These are phyloP conservation scores for Rhizopogon roseolus DNA, from an alignment of 768 basidiomycete genomes.

Conservation along the genomic window DNA sequence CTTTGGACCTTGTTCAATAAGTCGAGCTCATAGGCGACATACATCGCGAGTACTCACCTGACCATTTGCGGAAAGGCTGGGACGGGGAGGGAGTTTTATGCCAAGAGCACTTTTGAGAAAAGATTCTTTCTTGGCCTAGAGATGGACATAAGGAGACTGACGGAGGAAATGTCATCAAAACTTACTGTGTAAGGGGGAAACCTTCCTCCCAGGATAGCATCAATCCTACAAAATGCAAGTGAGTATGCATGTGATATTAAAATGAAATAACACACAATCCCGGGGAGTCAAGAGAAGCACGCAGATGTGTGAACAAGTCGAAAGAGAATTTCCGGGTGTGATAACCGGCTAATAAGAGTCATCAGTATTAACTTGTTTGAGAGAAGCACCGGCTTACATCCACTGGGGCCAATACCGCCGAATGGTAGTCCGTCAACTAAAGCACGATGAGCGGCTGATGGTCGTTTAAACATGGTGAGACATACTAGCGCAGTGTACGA, in stretches of 20 bases:
- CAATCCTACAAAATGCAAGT: constrained; percentile 13
- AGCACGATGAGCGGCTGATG: background rate
- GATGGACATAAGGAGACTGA: background rate
- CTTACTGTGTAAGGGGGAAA: constrained; percentile 26
- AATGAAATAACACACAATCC: constrained; percentile 20
- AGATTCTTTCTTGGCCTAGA: constrained; percentile 21
- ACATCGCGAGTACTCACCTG: background rate
- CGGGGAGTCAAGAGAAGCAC: constrained; percentile 47
- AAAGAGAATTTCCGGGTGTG: constrained; percentile 74
- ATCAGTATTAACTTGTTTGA: background rate
- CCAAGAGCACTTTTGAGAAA: constrained; percentile 14
- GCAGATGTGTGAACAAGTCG: constrained; percentile 72
- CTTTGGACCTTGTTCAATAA: constrained; percentile 15
- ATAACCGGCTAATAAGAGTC: constrained; percentile 46
- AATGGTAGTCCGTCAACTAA: constrained; percentile 64
- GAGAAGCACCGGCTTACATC: constrained; percentile 43
- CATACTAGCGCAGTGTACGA: constrained; percentile 58
- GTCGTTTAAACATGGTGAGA: background rate
- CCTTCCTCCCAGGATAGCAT: constrained; percentile 20
- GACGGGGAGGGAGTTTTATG: constrained; percentile 17
- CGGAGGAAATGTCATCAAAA: background rate
- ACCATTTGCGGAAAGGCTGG: constrained; percentile 6
- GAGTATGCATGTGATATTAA: background rate
- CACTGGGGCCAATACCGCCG: constrained; percentile 69
- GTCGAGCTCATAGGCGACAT: background rate